Conservation (phyloP, 345 rosid species). For the Populus deltoides region DNA sequence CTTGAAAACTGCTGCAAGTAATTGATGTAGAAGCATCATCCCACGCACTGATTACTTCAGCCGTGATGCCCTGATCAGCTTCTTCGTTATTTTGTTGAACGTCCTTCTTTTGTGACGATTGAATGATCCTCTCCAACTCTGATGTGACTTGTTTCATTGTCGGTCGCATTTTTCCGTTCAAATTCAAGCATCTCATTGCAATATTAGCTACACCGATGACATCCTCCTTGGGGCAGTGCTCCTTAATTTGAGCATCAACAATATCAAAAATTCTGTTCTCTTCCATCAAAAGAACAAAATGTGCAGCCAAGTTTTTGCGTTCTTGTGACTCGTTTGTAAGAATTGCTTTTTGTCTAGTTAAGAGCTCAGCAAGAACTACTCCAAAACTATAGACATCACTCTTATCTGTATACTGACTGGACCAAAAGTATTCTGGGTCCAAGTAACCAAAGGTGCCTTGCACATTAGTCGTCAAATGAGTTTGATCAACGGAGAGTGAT, state of each 20-base stretch:
- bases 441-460: slow-evolving; percentile 34
- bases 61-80: too few relatives aligned
- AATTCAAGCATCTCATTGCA: too few relatives aligned
- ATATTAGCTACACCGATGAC: too few relatives aligned
- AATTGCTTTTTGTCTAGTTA: slow-evolving; percentile 19
- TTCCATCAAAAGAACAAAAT: slow-evolving; percentile 2
- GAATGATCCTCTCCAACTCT: too few relatives aligned
- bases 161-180: too few relatives aligned
- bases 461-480: slow-evolving; percentile 25
- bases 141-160: too few relatives aligned
- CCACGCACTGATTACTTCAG: too few relatives aligned
- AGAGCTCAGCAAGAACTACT: slow-evolving; percentile 17
- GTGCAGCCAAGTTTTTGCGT: slow-evolving; percentile 11
- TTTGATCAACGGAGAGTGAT: slow-evolving; percentile 11
- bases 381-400: slow-evolving; percentile 28
- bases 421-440: slow-evolving; percentile 17
- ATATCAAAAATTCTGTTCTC: background rate
- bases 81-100: too few relatives aligned
- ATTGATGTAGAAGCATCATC: too few relatives aligned
- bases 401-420: slow-evolving; percentile 14
- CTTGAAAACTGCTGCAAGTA: too few relatives aligned
- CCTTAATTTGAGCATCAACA: background rate
- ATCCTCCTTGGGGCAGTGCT: too few relatives aligned
- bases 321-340: slow-evolving; percentile 1
- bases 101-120: too few relatives aligned